phyloP scores from a whole-genome alignment of 2,329 filamentous ascomycete species.

The Trichoderma endophyticum region DNA sequence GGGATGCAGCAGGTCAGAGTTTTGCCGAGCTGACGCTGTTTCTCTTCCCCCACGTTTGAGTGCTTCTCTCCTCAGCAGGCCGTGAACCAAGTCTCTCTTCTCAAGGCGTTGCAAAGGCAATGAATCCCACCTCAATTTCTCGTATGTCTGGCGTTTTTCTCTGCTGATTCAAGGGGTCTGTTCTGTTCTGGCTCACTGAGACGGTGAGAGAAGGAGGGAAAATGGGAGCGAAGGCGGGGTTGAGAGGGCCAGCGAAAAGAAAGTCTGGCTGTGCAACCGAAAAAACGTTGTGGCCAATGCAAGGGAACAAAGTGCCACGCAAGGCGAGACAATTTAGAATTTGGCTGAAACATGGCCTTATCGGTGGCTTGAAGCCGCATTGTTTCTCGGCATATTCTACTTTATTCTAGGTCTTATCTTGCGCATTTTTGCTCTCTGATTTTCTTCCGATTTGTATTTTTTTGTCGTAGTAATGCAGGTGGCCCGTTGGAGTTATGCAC shows the following conservation, averaged over 20 bases:
- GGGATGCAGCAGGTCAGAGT: not conserved
- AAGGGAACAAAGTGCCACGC: not conserved
- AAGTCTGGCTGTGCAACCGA: conserved; percentile 1
- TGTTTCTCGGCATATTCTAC: not conserved
- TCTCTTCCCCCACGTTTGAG: not conserved
- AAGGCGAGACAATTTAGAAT: not conserved
- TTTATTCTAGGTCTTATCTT: no score
- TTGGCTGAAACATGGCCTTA: not conserved
- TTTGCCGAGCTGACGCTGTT: not conserved
- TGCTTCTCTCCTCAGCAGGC: not conserved
- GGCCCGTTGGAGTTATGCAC: not conserved
- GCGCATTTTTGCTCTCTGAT: not conserved
- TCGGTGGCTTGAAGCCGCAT: not conserved
- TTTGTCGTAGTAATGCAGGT: not conserved
- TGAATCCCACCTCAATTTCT: not conserved
- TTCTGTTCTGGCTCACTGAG: not conserved
- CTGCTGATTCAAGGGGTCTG: not conserved
- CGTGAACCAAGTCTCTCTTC: not conserved
- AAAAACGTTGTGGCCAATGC: not conserved
- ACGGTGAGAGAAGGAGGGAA: conserved; percentile 13
- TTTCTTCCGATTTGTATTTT: not conserved
- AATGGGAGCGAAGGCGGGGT: conserved; percentile 8
- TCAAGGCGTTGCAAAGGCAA: not conserved
- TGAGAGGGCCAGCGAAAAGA: not conserved
- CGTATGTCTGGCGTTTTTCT: not conserved